Evolutionary conservation across 371 early-diverging fungal species (phyloP).

Genomic region (Apophysomyces trapeziformis): DNA sequence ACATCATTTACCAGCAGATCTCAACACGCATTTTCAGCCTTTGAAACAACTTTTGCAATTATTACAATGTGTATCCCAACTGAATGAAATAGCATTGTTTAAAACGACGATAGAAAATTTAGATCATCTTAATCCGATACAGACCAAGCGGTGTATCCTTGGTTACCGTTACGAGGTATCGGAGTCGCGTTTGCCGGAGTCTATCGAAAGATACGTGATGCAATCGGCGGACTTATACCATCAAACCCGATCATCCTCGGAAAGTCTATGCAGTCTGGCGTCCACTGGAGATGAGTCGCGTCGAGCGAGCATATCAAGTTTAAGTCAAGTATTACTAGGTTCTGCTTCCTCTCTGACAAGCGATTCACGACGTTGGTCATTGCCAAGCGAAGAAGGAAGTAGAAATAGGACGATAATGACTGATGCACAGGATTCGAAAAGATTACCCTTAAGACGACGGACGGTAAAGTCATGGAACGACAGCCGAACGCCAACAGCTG

Average conservation of each 20-base stretch:
- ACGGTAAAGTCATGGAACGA: background rate
- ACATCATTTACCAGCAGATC: constrained; percentile 42
- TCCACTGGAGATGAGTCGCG: constrained; percentile 1
- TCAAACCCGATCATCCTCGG: constrained; percentile 44
- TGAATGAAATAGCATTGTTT: constrained; percentile 67
- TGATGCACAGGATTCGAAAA: background rate
- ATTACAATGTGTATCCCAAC: constrained; percentile 76
- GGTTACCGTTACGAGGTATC: constrained; percentile 87
- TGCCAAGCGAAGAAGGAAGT: background rate
- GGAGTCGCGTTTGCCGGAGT: constrained; percentile 67
- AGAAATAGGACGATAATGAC: too few relatives aligned
- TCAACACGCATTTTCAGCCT: constrained; percentile 55
- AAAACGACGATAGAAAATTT: constrained; percentile 69
- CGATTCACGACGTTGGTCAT: background rate
- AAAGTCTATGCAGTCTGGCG: constrained; percentile 2
- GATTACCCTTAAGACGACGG: background rate
- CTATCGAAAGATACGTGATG: constrained; percentile 66
- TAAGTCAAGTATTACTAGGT: background rate
- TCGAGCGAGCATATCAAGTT: constrained; percentile 10
- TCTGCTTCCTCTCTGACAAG: background rate
- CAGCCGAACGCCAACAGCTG: constrained; percentile 2
- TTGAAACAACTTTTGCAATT: constrained; percentile 79
- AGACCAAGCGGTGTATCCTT: constrained; percentile 70
- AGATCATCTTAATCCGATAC: constrained; percentile 64
- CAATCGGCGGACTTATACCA: constrained; percentile 43